Evolutionary conservation across 2,329 filamentous ascomycete species (phyloP), one percentile per base, ranked within the genome.

Genomic region (Ophiosphaerella herpotricha): DNA sequence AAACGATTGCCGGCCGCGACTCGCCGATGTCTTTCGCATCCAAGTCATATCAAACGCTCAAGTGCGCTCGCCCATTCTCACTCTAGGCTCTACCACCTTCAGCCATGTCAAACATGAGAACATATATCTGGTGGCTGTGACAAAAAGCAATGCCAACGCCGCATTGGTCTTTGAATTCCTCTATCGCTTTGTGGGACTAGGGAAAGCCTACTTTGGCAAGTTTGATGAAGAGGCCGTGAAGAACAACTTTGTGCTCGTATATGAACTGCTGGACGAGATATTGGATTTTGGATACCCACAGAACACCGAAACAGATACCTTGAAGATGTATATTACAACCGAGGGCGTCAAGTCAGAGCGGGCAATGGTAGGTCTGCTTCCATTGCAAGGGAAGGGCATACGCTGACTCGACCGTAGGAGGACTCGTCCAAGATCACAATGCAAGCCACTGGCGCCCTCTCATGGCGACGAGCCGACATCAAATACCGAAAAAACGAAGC

Each of bases 241-340:
- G 87, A 97, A 97, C 78, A 99, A 99, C 80, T 99, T 99, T 78
- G 94, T 99, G 58, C 81, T 99, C 61, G 91, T 99, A 34, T 99
- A 99, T 76, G 94, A 99, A 81, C 83, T 99, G 49, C 79, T 99
- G 48, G 94, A 99, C 75, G 94, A 99, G 78, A 97, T 99, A 69
- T 86, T 99, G 72, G 94, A 99, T 76, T 99, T 99, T 76, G 94
- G 94, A 56, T 99, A 99, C 73, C 94, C 94, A 31, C 94, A 99
- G 74, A 97, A 97, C 74, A 99, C 94, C 56, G 94, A 99, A 77
- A 96, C 93, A 46, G 94, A 99, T 74, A 97, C 94, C 13, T 81
- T 99, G 65, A 99, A 99, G 78, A 97, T 97, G 93, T 99, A 99
- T 81, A 99, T 99, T 70, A 99, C 95, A 37, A 99, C 94, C 32